phyloP scores from a whole-genome alignment of 176 grass and related monocot genomes.

The Neostapfia colusana region DNA sequence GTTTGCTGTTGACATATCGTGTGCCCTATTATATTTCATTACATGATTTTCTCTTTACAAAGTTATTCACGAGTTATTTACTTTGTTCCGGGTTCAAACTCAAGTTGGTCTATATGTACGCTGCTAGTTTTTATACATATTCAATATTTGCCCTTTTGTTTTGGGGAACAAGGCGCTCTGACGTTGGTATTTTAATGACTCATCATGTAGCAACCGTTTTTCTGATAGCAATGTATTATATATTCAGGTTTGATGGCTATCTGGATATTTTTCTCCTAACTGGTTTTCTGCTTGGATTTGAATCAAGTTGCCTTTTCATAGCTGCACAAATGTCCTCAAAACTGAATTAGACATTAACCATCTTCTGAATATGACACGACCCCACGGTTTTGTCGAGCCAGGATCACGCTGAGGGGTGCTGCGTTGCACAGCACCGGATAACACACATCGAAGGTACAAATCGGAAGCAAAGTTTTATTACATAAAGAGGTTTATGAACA shows the following conservation, averaged over 20 bases:
- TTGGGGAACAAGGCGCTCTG: constrained; percentile 81
- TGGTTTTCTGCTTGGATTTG: constrained; percentile 3
- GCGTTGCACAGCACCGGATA: too few species aligned
- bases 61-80: constrained; percentile 9
- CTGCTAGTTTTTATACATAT: constrained; percentile 77
- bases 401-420: too few species aligned
- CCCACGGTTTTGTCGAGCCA: too few species aligned
- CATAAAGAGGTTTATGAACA: too few species aligned
- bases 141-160: constrained; percentile 84
- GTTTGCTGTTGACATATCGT: constrained; percentile 35
- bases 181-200: constrained; percentile 75
- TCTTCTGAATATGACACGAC: constrained; percentile 26
- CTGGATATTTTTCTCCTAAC: neutral
- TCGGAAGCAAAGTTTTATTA: too few species aligned
- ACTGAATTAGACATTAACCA: neutral
- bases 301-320: neutral
- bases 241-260: constrained; percentile 63
- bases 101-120: constrained; percentile 81
- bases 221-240: constrained; percentile 79
- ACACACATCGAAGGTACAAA: too few species aligned
- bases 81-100: constrained; percentile 58
- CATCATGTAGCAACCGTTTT: constrained; percentile 65
- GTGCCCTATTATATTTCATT: constrained; percentile 11
- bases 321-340: neutral
- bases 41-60: neutral